Conservation (phyloP, 2,329 filamentous ascomycete species). For the Aspergillus felis region DNA sequence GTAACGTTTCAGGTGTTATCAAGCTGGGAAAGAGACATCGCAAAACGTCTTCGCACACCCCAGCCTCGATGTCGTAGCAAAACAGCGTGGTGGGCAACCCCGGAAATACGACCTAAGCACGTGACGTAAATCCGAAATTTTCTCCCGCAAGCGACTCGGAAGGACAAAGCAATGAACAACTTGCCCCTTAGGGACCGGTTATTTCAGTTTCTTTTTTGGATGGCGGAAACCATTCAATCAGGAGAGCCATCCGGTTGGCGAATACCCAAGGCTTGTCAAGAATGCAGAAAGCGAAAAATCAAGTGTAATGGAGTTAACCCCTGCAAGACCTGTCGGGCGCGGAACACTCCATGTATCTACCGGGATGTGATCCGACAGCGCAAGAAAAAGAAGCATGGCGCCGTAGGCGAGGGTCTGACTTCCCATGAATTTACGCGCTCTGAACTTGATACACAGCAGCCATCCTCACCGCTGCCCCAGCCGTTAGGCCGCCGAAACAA, state of each 20-base stretch:
- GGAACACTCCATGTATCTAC: constrained; percentile 33
- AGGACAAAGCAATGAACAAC: neutral
- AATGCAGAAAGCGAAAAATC: constrained; percentile 41
- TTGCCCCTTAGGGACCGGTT: neutral
- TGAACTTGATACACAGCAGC: constrained; percentile 10
- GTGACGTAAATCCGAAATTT: constrained; percentile 12
- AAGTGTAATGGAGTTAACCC: constrained; percentile 38
- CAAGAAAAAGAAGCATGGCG: constrained; percentile 27
- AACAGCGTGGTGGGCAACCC: neutral
- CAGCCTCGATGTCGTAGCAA: too few species aligned
- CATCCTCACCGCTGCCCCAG: constrained; percentile 14
- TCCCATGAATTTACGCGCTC: constrained; percentile 7
- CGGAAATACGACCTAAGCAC: constrained; percentile 12
- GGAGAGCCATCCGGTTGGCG: constrained; percentile 25
- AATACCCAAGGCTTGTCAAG: constrained; percentile 39
- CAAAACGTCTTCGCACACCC: too few species aligned
- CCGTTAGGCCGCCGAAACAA: constrained; percentile 14
- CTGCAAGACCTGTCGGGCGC: constrained; percentile 37
- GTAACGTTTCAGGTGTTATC: neutral
- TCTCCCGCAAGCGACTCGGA: neutral
- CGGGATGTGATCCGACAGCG: constrained; percentile 35
- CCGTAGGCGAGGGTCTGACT: neutral
- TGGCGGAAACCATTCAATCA: constrained; percentile 22
- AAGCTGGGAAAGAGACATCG: neutral
- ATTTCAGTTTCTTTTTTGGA: constrained; percentile 7